Evolutionary conservation across 352 stramenopile species (phyloP).

Genomic region (Phytopythium chamaehyphon): DNA sequence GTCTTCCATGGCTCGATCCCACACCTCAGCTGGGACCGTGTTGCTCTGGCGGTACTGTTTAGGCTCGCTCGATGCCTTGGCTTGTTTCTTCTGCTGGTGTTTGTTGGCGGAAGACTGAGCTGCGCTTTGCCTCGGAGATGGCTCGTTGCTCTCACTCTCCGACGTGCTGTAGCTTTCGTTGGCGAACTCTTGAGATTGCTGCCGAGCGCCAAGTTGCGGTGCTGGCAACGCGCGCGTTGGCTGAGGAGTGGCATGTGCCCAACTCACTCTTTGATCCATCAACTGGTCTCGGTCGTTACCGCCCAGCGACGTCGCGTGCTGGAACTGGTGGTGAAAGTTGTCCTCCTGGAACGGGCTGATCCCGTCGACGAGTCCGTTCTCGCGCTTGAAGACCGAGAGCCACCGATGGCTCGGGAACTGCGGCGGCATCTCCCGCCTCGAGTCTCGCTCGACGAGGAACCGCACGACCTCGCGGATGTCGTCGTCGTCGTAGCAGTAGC

Average conservation of each 20-base stretch:
- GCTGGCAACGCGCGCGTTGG: neutral
- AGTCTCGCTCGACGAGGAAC: slow-evolving; percentile 40
- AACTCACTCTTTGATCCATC: neutral
- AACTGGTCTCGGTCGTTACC: neutral
- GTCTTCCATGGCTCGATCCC: slow-evolving; percentile 62
- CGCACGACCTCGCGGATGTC: slow-evolving; percentile 66
- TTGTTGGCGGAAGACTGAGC: slow-evolving; percentile 2
- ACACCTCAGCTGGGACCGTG: slow-evolving; percentile 51
- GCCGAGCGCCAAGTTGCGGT: neutral
- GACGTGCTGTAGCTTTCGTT: slow-evolving; percentile 18
- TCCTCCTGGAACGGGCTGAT: slow-evolving; percentile 4
- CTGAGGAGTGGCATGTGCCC: neutral
- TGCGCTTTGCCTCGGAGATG: slow-evolving; percentile 10
- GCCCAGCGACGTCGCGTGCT: slow-evolving; percentile 1
- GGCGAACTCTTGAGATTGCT: slow-evolving; percentile 12
- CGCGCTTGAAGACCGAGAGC: slow-evolving; percentile 52
- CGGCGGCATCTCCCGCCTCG: slow-evolving; percentile 28
- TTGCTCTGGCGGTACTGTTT: slow-evolving; percentile 54
- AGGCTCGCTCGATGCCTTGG: slow-evolving; percentile 13
- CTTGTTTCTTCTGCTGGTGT: slow-evolving; percentile 14
- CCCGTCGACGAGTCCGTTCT: slow-evolving; percentile 36
- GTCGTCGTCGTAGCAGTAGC: slow-evolving; percentile 30
- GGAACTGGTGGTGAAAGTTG: slow-evolving; percentile 8
- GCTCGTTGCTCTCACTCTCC: slow-evolving; percentile 21
- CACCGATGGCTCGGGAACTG: slow-evolving; percentile 44